Evolutionary conservation across 257 asterid genomes (phyloP).

Genomic region (Solanum pimpinellifolium): DNA sequence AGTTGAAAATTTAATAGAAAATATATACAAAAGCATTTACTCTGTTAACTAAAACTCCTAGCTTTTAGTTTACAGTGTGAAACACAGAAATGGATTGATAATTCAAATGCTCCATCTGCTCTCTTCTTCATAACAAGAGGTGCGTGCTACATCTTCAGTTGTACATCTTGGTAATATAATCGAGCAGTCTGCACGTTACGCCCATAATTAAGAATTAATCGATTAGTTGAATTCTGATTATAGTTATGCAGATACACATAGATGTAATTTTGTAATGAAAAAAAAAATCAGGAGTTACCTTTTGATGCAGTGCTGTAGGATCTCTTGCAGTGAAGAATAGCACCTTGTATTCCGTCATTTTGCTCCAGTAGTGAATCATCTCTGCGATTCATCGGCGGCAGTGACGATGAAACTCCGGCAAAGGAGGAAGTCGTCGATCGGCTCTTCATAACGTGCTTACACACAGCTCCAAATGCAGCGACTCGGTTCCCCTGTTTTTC

Average conservation of each 20-base stretch:
- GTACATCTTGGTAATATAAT: neutral
- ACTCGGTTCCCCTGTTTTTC: constrained; percentile 18
- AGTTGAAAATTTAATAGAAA: neutral
- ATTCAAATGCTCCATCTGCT: constrained; percentile 27
- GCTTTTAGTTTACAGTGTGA: neutral
- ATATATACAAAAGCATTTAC: neutral
- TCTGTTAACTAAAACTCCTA: neutral
- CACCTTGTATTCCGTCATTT: constrained; percentile 10
- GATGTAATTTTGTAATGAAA: neutral
- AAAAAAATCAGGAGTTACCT: neutral
- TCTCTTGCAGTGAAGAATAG: neutral
- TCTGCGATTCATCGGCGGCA: constrained; percentile 23
- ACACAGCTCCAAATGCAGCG: constrained; percentile 33
- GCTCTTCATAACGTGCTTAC: constrained; percentile 47
- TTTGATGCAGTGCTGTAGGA: neutral
- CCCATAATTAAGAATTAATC: neutral
- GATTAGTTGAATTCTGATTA: neutral
- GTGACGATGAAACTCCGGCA: constrained; percentile 12
- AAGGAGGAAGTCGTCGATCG: constrained; percentile 43
- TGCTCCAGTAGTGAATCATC: constrained; percentile 66
- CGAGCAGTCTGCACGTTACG: neutral
- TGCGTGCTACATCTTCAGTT: neutral
- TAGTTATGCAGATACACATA: neutral
- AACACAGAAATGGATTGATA: neutral
- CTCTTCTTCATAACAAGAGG: neutral